Evolutionary conservation across 2,329 filamentous ascomycete genomes (phyloP), one percentile per base, ranked within the genome.

Genomic region (Ophiobolus disseminans): DNA sequence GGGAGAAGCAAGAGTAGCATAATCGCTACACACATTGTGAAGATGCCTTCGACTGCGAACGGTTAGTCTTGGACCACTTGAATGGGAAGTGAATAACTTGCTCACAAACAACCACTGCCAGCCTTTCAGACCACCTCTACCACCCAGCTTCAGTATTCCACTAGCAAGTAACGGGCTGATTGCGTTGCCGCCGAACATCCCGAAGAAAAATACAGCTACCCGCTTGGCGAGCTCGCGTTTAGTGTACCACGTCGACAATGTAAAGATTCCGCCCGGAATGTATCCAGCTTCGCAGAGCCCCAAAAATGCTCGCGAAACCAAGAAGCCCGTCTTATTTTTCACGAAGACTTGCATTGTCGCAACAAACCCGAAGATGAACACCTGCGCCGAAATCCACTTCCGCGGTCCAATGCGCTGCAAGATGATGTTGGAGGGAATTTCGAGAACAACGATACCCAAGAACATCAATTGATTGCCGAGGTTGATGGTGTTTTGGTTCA

Each of bases 401-500:
- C 76, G 55, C 8, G 61, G 62, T 4, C 64, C 60, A 19, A 66
- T 54, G 3, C 61, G 52, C 69, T 50, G 79, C 2, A 80, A 60
- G 2, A 75, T 62, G 53, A 82, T 72, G 53, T 82, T 82, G 14
- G 75, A 80, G 0, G 80, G 80, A 2, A 82, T 82, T 46, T 82
- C 79, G 1, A 81, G 60, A 2, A 80, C 56, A 2, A 82, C 76
- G 7, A 79, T 79, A 0, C 77, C 78, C 23, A 80, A 66, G 50
- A 80, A 82, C 78, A 82, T 79, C 7, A 82, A 60, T 53, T 82
- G 79, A 46, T 82, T 82, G 0, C 80, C 80, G 0, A 82, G 60
- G 42, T 82, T 83, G 49, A 82, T 75, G 0, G 75, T 80, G 17
- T 75, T 72, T 50, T 80, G 77, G 25, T 69, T 64, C 5, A 81